Percentiles rank a stretch among this genome's conserved stretches.
phyloP scores from a whole-genome alignment of 495 filamentous ascomycete genomes.

The Penicillium roqueforti region DNA sequence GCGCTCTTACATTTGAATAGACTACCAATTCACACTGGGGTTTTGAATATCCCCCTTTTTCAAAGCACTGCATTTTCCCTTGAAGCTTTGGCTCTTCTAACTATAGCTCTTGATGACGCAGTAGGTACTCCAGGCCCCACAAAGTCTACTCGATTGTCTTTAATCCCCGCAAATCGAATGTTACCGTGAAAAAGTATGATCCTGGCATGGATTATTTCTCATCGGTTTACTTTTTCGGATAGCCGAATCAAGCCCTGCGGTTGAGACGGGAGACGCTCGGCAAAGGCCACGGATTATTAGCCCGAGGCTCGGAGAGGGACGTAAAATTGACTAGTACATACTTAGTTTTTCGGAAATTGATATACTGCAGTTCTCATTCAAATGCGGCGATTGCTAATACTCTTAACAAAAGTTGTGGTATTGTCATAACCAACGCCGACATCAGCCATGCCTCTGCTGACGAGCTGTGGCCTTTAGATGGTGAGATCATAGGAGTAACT shows the following conservation, averaged over 20 bases:
- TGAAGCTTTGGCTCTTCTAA: background rate
- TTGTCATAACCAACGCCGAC: constrained; percentile 38
- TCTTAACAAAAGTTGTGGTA: too few species aligned
- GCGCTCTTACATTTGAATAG: constrained; percentile 21
- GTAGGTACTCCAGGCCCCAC: background rate
- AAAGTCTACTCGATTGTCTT: background rate
- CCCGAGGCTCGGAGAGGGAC: constrained; percentile 12
- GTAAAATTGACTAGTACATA: background rate
- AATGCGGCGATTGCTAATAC: too few species aligned
- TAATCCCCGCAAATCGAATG: background rate
- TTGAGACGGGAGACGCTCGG: background rate
- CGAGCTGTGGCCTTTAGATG: constrained; percentile 29
- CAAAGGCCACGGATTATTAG: background rate
- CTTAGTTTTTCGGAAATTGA: background rate
- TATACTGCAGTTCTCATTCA: background rate
- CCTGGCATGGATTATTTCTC: background rate
- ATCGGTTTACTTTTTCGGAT: constrained; percentile 9
- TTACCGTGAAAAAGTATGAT: background rate
- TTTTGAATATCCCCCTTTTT: background rate
- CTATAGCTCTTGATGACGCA: background rate
- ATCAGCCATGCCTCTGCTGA: constrained; percentile 32
- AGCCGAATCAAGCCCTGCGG: background rate
- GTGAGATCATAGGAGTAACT: constrained; percentile 9
- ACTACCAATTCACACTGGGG: constrained; percentile 21
- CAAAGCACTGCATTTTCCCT: background rate